Percentiles rank a stretch among this genome's conserved stretches.
Evolutionary conservation across 805 yeast genomes (phyloP).

Genomic region (Candida montana): DNA sequence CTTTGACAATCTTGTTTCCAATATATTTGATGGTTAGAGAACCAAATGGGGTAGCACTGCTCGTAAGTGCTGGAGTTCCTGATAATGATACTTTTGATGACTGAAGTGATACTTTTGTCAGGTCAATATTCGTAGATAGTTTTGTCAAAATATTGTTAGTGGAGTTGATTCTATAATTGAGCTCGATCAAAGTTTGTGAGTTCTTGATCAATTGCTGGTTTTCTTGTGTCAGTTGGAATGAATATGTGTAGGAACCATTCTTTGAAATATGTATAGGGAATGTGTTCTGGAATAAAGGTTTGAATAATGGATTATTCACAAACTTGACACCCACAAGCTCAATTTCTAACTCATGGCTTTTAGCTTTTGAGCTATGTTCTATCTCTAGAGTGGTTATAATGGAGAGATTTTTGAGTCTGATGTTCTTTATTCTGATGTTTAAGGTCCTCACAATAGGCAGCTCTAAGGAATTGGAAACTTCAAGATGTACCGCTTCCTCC

Average conservation of each 20-base stretch:
- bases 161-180: constrained; percentile 4
- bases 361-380: constrained; percentile 40
- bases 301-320: constrained; percentile 16
- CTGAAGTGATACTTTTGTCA: not conserved
- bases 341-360: constrained; percentile 16
- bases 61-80: not conserved
- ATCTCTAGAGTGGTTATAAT: constrained; percentile 44
- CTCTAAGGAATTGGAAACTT: not conserved
- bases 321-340: constrained; percentile 15
- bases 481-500: not conserved
- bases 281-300: constrained; percentile 9
- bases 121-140: constrained; percentile 7
- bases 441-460: constrained; percentile 33
- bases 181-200: constrained; percentile 10
- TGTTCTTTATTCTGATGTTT: constrained; percentile 41
- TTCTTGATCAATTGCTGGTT: not conserved
- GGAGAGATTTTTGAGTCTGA: constrained; percentile 43
- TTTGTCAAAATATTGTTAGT: constrained; percentile 20
- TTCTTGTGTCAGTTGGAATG: constrained; percentile 22
- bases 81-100: constrained; percentile 4
- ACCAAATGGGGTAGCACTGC: not conserved
- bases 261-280: constrained; percentile 25
- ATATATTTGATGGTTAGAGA: constrained; percentile 45
- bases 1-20: constrained; percentile 54
- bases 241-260: constrained; percentile 25